Base-by-base conservation (phyloP, 2,329 filamentous ascomycete genomes). In the Fusarium nodosum region DNA sequence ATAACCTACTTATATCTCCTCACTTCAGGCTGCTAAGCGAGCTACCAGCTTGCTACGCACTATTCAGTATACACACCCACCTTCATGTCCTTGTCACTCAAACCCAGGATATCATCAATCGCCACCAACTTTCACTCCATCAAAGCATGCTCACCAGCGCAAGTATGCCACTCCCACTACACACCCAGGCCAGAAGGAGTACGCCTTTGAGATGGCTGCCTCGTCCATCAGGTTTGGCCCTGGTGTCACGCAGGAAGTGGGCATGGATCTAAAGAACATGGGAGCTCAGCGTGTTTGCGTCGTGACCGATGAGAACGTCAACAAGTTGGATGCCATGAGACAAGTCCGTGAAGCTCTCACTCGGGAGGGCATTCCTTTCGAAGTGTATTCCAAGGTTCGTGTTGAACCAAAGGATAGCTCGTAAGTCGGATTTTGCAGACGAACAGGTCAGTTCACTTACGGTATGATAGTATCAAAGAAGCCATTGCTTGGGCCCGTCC, bases 181-280 rank as follows among this genome's bases (percentile, higher is more conserved):
- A 39, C 69, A 76, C 22, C 82, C 91, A 30, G 81, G 86, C 11
- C 86, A 94, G 76, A 97, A 97, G 79, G 96, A 99, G 79, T 99
- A 99, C 82, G 96, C 96, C 16, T 99, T 99, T 77, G 96, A 99
- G 80, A 97, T 99, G 95, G 96, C 96, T 0, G 94, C 96, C 2
- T 97, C 93, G 2, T 93, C 91, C 30, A 97, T 99, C 76, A 90
- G 96, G 15, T 99, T 98, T 75, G 96, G 96, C 0, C 93, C 93
- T 0, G 96, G 96, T 8, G 92, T 91, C 59, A 99, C 96, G 26
- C 93, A 93, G 79, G 96, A 99, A 80, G 94, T 99, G 22, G 96
- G 96, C 69, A 98, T 98, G 96, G 96, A 99, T 80, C 90, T 98
- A 72, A 91, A 90, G 81, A 98, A 99, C 78, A 86, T 99, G 85